Percentiles rank a stretch among this genome's conserved stretches.
phyloP scores from a whole-genome alignment of 1,284 basidiomycete species.

The Austropuccinia psidii region DNA sequence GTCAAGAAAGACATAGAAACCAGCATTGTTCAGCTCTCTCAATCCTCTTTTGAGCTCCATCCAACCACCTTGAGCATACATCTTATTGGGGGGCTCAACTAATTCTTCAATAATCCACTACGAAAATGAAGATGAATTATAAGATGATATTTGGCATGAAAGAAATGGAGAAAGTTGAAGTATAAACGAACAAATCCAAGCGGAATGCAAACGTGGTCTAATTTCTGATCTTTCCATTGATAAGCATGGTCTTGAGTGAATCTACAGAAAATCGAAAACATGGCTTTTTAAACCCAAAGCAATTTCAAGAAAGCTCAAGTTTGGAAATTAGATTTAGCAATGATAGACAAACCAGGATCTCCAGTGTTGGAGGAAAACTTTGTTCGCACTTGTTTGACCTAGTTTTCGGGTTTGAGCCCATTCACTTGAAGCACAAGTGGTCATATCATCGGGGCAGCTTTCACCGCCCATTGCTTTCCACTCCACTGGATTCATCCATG shows the following conservation, averaged over 20 bases:
- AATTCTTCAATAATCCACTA: conserved; percentile 64
- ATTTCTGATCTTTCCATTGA: conserved; percentile 53
- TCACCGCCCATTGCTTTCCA: conserved; percentile 63
- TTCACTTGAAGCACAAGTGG: conserved; percentile 57
- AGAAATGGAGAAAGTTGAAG: not conserved
- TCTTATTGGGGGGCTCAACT: conserved; percentile 58
- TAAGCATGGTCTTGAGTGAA: conserved; percentile 60
- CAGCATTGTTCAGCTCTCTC: conserved; percentile 19
- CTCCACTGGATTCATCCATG: conserved; percentile 65
- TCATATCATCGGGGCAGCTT: conserved; percentile 53
- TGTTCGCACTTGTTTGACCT: conserved; percentile 57
- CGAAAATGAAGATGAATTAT: not conserved
- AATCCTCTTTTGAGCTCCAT: conserved; percentile 50
- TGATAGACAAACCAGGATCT: conserved; percentile 44
- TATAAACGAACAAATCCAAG: conserved; percentile 55
- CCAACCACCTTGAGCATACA: conserved; percentile 63
- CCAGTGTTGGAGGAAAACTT: conserved; percentile 60
- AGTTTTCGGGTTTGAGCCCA: conserved; percentile 54
- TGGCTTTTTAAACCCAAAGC: not conserved
- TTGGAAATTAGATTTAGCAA: too few species aligned
- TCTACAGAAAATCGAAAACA: too few species aligned
- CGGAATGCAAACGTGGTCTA: conserved; percentile 67
- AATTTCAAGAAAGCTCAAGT: not conserved
- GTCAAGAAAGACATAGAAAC: conserved; percentile 20
- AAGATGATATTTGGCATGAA: not conserved